Evolutionary conservation across 1,139 yeast species (phyloP), one percentile per base, ranked within the genome.

Genomic region (Debaryomyces psychrophilus): DNA sequence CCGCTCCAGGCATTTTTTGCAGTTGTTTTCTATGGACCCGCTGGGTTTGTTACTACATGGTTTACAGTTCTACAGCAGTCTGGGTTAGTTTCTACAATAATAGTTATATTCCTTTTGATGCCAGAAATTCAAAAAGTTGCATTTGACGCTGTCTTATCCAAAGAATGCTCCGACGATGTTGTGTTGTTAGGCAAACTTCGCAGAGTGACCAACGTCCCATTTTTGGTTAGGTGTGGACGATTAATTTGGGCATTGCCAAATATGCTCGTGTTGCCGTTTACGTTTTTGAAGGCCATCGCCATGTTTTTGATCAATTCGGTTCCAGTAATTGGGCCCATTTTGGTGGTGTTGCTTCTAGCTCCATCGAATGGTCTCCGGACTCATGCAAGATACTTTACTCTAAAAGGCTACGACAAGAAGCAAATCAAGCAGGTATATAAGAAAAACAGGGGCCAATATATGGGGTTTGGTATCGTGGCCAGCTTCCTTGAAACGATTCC

Each of bases 321-420:
- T 9, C 95, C 95, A 0, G 46, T 85, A 6, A 37, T 82, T 9
- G 95, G 93, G 0, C 88, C 90, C 0, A 40, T 79, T 3, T 41
- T 83, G 8, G 74, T 81, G 5, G 68, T 84, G 11, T 51, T 82
- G 4, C 51, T 84, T 15, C 79, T 77, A 45, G 85, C 89, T 1
- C 83, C 88, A 0, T 68, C 79, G 22, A 77, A 79, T 42, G 92
- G 87, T 0, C 68, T 75, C 44, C 68, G 69, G 41, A 73, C 81
- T 14, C 90, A 85, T 49, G 59, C 68, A 11, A 67, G 92, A 40
- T 87, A 85, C 58, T 86, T 81, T 55, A 75, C 75, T 29, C 68
- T 86, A 41, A 83, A 82, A 56, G 84, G 82, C 1, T 78, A 72
- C 56, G 67, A 71, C 45, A 62, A 66, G n/a, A 64, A 71, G 5